Percentiles rank a stretch among this genome's conserved stretches.
phyloP scores from a whole-genome alignment of 148 eudicot species.

The Rhododendron ferrugineum region DNA sequence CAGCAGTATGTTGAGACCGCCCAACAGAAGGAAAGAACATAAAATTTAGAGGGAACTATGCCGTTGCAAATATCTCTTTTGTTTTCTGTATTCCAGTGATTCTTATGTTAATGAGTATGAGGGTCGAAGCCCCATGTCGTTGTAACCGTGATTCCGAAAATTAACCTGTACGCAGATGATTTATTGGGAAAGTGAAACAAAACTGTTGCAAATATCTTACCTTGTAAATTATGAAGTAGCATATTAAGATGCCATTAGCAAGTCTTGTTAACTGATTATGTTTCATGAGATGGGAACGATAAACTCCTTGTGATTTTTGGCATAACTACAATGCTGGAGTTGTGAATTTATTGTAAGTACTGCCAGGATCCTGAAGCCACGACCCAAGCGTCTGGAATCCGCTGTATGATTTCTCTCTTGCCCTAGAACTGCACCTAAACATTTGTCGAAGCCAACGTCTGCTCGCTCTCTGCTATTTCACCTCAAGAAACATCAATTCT shows the following conservation, averaged over 20 bases:
- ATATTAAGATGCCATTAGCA: background rate
- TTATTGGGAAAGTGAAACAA: background rate
- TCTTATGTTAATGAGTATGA: background rate
- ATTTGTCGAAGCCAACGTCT: background rate
- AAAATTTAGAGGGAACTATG: background rate
- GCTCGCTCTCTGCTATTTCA: too few relatives aligned
- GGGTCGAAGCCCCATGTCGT: background rate
- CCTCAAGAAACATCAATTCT: too few relatives aligned
- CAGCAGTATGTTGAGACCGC: conserved; percentile 83
- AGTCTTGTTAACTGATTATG: background rate
- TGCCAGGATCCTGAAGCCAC: background rate
- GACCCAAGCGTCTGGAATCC: background rate
- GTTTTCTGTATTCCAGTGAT: background rate
- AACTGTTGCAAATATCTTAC: background rate
- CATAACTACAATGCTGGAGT: background rate
- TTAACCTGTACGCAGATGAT: background rate
- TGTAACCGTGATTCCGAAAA: background rate
- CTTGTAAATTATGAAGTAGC: background rate
- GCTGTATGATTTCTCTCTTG: background rate
- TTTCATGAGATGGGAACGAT: background rate
- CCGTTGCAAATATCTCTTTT: background rate
- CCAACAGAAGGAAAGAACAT: conserved; percentile 39
- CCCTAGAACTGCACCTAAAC: background rate
- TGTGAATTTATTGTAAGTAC: background rate
- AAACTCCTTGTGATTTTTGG: background rate